A percentile compares a stretch with the other conserved stretches of the same genome.
phyloP scores from a whole-genome alignment of 495 filamentous ascomycete genomes.

The Hypoxylon cercidicola region DNA sequence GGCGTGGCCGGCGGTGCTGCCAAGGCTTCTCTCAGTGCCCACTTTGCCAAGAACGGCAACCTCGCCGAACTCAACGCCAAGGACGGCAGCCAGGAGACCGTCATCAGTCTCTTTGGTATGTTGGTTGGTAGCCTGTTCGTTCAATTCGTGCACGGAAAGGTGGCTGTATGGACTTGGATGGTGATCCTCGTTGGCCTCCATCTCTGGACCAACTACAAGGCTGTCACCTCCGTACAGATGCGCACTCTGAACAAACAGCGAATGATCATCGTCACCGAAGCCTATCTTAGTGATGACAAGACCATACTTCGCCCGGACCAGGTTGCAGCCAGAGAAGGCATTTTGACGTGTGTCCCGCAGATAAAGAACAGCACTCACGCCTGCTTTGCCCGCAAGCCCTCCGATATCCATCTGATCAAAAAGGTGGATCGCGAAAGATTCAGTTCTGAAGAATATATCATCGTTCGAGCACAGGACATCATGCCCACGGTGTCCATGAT shows the following conservation, averaged over 20 bases:
- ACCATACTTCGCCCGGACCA: conserved; percentile 70
- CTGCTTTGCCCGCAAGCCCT: conserved; percentile 42
- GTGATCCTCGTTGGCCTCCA: conserved; percentile 77
- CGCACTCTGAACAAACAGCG: conserved; percentile 88
- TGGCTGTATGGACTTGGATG: conserved; percentile 80
- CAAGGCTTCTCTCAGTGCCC: conserved; percentile 90
- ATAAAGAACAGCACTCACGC: conserved; percentile 54
- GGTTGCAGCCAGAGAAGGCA: conserved; percentile 72
- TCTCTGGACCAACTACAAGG: conserved; percentile 83
- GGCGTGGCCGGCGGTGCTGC: conserved; percentile 89
- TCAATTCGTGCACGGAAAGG: conserved; percentile 73
- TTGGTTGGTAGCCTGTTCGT: conserved; percentile 85
- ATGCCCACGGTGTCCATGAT: conserved; percentile 42
- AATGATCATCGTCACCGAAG: conserved; percentile 78
- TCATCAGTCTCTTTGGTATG: conserved; percentile 92
- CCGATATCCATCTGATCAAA: conserved; percentile 24
- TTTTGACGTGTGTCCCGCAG: conserved; percentile 71
- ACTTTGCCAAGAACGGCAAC: conserved; percentile 91
- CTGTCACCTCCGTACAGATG: conserved; percentile 86
- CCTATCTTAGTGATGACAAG: conserved; percentile 64
- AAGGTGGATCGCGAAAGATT: conserved; percentile 11
- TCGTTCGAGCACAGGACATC: conserved; percentile 49
- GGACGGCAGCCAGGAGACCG: conserved; percentile 95
- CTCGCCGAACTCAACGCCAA: conserved; percentile 93
- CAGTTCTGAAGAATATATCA: conserved; percentile 38